Evolutionary conservation across 495 filamentous ascomycete genomes (phyloP).

Genomic region (Aspergillus haitiensis): DNA sequence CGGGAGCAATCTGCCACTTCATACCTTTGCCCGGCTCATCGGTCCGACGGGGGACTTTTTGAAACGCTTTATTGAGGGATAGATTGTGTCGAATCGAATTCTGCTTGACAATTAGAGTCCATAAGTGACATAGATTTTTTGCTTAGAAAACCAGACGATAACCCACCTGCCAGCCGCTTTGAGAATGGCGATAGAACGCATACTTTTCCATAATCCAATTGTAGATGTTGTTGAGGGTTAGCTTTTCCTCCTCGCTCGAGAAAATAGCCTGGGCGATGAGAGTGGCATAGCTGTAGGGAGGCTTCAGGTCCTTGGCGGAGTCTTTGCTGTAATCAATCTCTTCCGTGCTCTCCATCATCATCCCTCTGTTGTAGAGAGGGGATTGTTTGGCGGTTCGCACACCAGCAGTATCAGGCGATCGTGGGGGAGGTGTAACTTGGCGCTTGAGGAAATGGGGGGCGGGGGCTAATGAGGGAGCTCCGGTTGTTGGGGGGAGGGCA

Average conservation of each 20-base stretch:
- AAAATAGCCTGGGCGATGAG: conserved; percentile 96
- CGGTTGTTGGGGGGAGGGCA: conserved; percentile 27
- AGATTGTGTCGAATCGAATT: conserved; percentile 97
- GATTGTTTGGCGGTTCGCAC: conserved; percentile 57
- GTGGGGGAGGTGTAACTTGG: conserved; percentile 65
- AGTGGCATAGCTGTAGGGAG: conserved; percentile 93
- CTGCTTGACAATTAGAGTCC: conserved; percentile 41
- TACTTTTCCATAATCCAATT: conserved; percentile 85
- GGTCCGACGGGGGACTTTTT: conserved; percentile 84
- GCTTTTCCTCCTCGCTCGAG: conserved; percentile 75
- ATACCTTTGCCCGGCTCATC: conserved; percentile 98
- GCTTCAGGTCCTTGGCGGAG: conserved; percentile 82
- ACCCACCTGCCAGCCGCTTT: conserved; percentile 84
- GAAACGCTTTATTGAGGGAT: conserved; percentile 88
- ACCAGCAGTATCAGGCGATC: conserved; percentile 44
- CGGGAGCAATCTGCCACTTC: conserved; percentile 91
- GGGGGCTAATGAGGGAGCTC: conserved; percentile 62
- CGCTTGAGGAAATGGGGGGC: conserved; percentile 69
- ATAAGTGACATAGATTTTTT: conserved; percentile 1
- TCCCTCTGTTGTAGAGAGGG: conserved; percentile 61
- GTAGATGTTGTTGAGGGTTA: conserved; percentile 88
- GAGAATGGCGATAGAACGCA: conserved; percentile 83
- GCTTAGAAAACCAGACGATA: background rate
- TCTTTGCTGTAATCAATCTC: conserved; percentile 85
- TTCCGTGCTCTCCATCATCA: conserved; percentile 73